Conservation (phyloP, 306 rosid species). For the Clitoria ternatea region DNA sequence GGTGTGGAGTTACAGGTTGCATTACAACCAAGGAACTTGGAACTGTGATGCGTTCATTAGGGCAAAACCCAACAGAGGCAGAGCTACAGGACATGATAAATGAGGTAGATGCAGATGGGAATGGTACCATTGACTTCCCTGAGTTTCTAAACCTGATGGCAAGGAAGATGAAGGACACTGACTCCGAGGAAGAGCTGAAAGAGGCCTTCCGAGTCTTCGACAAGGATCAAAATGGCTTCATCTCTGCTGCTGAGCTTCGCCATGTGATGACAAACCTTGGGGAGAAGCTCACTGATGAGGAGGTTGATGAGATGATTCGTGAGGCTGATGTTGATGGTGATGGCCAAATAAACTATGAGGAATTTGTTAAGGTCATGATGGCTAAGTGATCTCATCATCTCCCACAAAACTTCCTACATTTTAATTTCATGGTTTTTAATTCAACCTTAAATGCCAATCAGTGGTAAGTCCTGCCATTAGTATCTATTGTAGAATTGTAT, state of each 20-base stretch:
- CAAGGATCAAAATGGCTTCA: conserved; percentile 86
- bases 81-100: conserved; percentile 68
- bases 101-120: conserved; percentile 58
- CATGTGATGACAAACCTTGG: conserved; percentile 92
- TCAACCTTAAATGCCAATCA: conserved; percentile 11
- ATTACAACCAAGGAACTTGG: conserved; percentile 92
- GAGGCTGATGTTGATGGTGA: conserved; percentile 90
- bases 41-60: conserved; percentile 71
- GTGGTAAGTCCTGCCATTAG: conserved; percentile 21
- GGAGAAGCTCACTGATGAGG: conserved; percentile 83
- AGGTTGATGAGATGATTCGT: conserved; percentile 81
- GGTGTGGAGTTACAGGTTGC: conserved; percentile 49
- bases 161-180: conserved; percentile 64
- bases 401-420: conserved; percentile 14
- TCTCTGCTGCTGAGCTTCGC: conserved; percentile 87
- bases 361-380: conserved; percentile 87
- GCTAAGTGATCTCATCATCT: conserved; percentile 46
- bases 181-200: conserved; percentile 84
- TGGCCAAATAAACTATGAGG: conserved; percentile 84
- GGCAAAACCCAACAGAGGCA: conserved; percentile 59
- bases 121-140: conserved; percentile 58
- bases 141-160: conserved; percentile 67
- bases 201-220: conserved; percentile 86
- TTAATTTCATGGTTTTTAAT: conserved; percentile 33
- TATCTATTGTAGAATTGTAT: conserved; percentile 17